Conservation (phyloP, 2,329 filamentous ascomycete genomes). For the Fusarium heterosporum region DNA sequence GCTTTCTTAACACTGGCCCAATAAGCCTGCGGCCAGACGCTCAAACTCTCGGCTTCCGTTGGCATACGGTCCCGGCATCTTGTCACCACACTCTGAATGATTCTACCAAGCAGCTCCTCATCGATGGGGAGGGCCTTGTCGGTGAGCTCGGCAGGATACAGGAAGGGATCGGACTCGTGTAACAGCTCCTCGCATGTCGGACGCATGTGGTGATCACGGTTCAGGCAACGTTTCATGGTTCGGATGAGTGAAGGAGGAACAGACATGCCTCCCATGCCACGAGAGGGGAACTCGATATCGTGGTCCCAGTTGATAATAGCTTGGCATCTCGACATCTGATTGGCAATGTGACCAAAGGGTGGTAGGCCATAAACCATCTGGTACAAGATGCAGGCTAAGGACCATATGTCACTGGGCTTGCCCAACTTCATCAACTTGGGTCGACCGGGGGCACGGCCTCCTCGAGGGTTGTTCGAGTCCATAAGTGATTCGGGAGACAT, state of each 20-base stretch:
- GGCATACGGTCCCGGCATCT: slow-evolving; percentile 70
- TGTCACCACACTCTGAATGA: slow-evolving; percentile 71
- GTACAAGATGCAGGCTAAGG: slow-evolving; percentile 93
- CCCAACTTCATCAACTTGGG: slow-evolving; percentile 93
- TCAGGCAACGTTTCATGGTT: slow-evolving; percentile 72
- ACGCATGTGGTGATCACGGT: slow-evolving; percentile 70
- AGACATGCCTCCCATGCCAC: slow-evolving; percentile 72
- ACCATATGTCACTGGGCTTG: slow-evolving; percentile 97
- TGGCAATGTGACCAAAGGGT: slow-evolving; percentile 91
- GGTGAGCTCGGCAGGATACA: slow-evolving; percentile 70
- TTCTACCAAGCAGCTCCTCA: slow-evolving; percentile 70
- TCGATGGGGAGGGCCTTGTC: slow-evolving; percentile 69
- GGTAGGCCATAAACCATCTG: slow-evolving; percentile 99
- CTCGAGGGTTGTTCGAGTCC: slow-evolving; percentile 79
- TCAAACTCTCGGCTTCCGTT: slow-evolving; percentile 66
- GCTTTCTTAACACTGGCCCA: slow-evolving; percentile 70
- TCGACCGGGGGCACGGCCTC: slow-evolving; percentile 54
- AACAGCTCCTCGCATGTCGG: slow-evolving; percentile 74
- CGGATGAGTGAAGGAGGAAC: slow-evolving; percentile 70
- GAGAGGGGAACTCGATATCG: slow-evolving; percentile 76
- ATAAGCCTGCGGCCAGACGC: slow-evolving; percentile 70
- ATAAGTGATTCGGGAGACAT: slow-evolving; percentile 97
- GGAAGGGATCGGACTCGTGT: slow-evolving; percentile 68
- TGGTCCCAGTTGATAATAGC: slow-evolving; percentile 86
- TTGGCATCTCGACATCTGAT: slow-evolving; percentile 86